phyloP scores from a whole-genome alignment of 495 filamentous ascomycete genomes.

The Delitschia confertaspora region DNA sequence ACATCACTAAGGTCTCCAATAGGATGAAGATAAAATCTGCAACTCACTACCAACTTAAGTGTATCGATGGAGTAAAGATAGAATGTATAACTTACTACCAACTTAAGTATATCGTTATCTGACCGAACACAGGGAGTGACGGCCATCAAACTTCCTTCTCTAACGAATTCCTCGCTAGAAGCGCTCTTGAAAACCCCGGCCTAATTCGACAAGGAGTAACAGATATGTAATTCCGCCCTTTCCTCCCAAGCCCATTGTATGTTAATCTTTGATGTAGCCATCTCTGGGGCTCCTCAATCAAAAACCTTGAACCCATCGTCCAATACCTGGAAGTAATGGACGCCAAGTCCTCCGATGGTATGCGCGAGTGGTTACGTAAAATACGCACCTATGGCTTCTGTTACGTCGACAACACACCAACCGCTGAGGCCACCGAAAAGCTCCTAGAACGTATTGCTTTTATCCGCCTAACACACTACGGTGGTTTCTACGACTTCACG shows the following conservation, averaged over 20 bases:
- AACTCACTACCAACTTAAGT: constrained; percentile 43
- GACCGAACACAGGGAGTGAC: constrained; percentile 33
- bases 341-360: not conserved
- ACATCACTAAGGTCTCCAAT: too few species aligned
- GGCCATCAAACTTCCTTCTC: constrained; percentile 30
- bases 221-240: not conserved
- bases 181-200: not conserved
- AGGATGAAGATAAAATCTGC: constrained; percentile 32
- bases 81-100: not conserved
- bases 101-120: not conserved
- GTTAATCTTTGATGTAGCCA: too few species aligned
- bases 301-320: not conserved
- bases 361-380: not conserved
- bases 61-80: too few species aligned
- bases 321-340: constrained; percentile 8
- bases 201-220: constrained; percentile 16
- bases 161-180: constrained; percentile 13
- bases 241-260: not conserved
- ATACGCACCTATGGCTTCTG: constrained; percentile 57
- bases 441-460: constrained; percentile 73
- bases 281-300: constrained; percentile 2
- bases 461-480: constrained; percentile 83
- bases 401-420: constrained; percentile 59
- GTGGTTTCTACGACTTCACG: constrained; percentile 90
- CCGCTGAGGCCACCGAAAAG: constrained; percentile 49